Percentiles rank a stretch among this genome's conserved stretches.
phyloP scores from a whole-genome alignment of 2,329 filamentous ascomycete genomes.

The Fusarium sp. region DNA sequence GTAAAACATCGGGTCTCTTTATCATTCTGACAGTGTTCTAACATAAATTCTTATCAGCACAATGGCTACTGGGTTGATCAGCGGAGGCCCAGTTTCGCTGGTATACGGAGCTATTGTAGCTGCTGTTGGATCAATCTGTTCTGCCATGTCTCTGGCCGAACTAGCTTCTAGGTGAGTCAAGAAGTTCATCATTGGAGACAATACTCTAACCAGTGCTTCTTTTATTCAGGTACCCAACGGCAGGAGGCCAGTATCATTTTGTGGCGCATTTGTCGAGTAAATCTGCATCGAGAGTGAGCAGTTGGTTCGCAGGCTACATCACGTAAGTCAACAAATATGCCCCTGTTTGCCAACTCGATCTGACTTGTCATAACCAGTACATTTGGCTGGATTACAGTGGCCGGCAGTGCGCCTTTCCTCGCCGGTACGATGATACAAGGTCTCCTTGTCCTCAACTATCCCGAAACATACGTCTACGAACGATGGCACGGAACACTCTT shows the following conservation, averaged over 20 bases:
- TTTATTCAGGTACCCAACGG: conserved; percentile 19
- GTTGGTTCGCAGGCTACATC: conserved; percentile 38
- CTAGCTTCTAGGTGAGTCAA: conserved; percentile 32
- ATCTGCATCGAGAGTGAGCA: conserved; percentile 2
- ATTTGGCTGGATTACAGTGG: conserved; percentile 31
- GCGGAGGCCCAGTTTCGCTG: conserved; percentile 35
- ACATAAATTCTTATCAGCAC: conserved; percentile 10
- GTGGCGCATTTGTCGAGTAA: conserved; percentile 21
- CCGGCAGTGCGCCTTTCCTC: conserved; percentile 37
- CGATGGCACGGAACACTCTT: conserved; percentile 40
- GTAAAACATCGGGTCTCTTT: neutral
- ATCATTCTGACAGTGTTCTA: no score
- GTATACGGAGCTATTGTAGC: conserved; percentile 33
- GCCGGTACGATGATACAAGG: conserved; percentile 39
- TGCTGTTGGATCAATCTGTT: conserved; percentile 27
- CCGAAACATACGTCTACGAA: conserved; percentile 32
- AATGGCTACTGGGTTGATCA: conserved; percentile 31
- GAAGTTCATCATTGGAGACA: no score
- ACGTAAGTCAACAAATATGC: conserved; percentile 12
- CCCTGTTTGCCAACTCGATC: neutral
- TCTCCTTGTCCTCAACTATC: conserved; percentile 34
- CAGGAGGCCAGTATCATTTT: conserved; percentile 41
- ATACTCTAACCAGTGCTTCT: neutral
- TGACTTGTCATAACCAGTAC: neutral
- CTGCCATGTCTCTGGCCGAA: conserved; percentile 42